Percentiles rank a stretch among this genome's conserved stretches.
phyloP scores from a whole-genome alignment of 176 grass and related monocot species.

The Musa schizocarpa region DNA sequence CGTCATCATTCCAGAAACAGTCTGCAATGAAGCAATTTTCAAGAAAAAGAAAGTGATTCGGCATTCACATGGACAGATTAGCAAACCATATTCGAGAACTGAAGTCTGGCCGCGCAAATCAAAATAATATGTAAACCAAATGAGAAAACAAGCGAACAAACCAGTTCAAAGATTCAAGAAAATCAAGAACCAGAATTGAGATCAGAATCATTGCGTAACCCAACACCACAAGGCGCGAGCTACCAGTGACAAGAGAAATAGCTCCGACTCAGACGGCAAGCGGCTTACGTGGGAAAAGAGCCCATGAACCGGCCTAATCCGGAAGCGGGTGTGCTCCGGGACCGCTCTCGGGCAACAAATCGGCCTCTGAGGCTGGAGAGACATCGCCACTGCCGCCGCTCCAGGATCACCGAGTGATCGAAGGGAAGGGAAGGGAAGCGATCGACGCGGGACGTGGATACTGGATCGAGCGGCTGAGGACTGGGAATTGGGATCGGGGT shows the following conservation, averaged over 20 bases:
- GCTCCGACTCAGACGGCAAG: background rate
- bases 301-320: constrained; percentile 17
- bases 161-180: background rate
- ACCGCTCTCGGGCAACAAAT: constrained; percentile 18
- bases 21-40: background rate
- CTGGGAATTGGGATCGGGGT: too few species aligned
- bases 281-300: constrained; percentile 20
- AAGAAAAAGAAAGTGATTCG: background rate
- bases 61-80: background rate
- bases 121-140: background rate
- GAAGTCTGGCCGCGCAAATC: background rate
- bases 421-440: too few species aligned
- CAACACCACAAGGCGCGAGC: too few species aligned
- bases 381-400: constrained; percentile 34
- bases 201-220: background rate
- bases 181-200: background rate
- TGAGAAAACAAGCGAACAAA: background rate
- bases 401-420: background rate
- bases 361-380: constrained; percentile 34
- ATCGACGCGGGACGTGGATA: too few species aligned
- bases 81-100: background rate
- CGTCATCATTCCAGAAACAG: too few species aligned
- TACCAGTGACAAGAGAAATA: background rate
- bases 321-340: constrained; percentile 21
- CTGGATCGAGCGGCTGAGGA: too few species aligned